Conservation (phyloP, 768 basidiomycete genomes). For the Sistotremastrum suecicum region DNA sequence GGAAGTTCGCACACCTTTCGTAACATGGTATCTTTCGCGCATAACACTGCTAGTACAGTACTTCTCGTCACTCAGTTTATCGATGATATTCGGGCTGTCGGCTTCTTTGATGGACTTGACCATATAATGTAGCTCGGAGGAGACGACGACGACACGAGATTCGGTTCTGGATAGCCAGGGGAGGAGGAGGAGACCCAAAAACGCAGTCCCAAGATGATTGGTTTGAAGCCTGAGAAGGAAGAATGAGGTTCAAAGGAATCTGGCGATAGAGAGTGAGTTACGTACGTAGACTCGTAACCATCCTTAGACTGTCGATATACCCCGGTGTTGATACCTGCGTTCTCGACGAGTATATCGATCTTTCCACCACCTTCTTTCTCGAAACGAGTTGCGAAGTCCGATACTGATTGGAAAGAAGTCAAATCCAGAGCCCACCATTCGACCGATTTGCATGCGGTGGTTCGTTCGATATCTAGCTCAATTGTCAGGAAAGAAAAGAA, state of each 20-base stretch:
- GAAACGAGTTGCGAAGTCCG: slow-evolving; percentile 2
- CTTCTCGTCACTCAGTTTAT: slow-evolving; percentile 1
- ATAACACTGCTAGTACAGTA: slow-evolving; percentile 5
- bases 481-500: neutral
- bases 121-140: slow-evolving; percentile 4
- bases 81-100: slow-evolving; percentile 1
- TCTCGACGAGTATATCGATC: slow-evolving; percentile 7
- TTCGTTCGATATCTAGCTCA: neutral
- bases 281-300: slow-evolving; percentile 9
- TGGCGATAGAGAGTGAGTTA: neutral
- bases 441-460: neutral
- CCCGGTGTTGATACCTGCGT: neutral
- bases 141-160: slow-evolving; percentile 2
- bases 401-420: slow-evolving; percentile 5
- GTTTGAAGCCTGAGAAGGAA: slow-evolving; percentile 4
- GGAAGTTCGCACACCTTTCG: slow-evolving; percentile 14
- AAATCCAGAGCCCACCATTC: slow-evolving; percentile 10
- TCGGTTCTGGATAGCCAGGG: slow-evolving; percentile 4
- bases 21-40: slow-evolving; percentile 10
- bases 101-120: neutral
- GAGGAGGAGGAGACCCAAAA: slow-evolving; percentile 6
- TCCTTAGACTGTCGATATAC: slow-evolving; percentile 4
- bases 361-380: slow-evolving; percentile 4
- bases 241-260: neutral
- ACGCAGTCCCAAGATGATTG: slow-evolving; percentile 7